These are phyloP conservation scores for Ascosphaera apis DNA, from an alignment of 2,329 filamentous ascomycete genomes.

Conservation along the genomic window DNA sequence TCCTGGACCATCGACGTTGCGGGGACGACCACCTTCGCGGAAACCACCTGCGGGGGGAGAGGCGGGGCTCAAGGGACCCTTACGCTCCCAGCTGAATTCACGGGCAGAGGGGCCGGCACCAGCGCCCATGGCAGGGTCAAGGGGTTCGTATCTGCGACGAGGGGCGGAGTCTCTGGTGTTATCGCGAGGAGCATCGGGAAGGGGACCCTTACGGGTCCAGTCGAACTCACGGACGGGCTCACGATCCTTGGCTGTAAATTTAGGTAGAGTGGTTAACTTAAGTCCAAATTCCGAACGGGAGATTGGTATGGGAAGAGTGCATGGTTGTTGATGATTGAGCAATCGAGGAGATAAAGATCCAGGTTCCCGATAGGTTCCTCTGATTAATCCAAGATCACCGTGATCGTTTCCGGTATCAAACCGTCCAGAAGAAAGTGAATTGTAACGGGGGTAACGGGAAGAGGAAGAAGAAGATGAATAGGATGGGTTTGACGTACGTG, in stretches of 20 bases:
- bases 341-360: neutral
- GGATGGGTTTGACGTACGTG: conserved; percentile 48
- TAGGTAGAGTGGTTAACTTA: neutral
- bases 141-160: neutral
- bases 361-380: neutral
- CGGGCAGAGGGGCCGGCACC: neutral
- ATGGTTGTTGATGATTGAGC: neutral
- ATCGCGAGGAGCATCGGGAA: conserved; percentile 41
- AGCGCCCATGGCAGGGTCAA: neutral
- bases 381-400: neutral
- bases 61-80: conserved; percentile 64
- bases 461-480: neutral
- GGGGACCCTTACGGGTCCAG: conserved; percentile 83
- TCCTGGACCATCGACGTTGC: conserved; percentile 35
- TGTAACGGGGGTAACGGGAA: neutral
- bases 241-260: conserved; percentile 54
- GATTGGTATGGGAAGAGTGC: neutral
- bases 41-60: conserved; percentile 21
- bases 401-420: neutral
- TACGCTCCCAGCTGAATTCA: conserved; percentile 89
- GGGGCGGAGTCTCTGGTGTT: neutral
- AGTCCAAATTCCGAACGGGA: neutral
- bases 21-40: conserved; percentile 33
- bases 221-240: conserved; percentile 65
- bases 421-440: neutral